Conservation (phyloP, 768 basidiomycete species). For the Clavulina sp. region DNA sequence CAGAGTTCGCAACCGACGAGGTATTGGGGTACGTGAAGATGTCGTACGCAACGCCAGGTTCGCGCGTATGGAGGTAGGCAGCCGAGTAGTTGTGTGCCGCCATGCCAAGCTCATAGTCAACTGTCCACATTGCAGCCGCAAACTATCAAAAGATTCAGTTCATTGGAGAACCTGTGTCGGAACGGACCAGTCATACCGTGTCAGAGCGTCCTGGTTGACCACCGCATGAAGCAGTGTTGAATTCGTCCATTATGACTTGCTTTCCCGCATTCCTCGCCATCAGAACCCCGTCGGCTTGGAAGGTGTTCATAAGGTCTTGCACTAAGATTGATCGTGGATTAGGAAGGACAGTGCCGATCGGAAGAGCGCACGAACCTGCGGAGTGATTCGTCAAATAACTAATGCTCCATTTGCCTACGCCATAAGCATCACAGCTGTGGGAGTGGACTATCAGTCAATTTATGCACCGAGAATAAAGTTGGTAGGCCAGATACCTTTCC, state of each 20-base stretch:
- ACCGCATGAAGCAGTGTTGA: slow-evolving; percentile 11
- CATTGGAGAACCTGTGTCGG: not conserved
- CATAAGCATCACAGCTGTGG: not conserved
- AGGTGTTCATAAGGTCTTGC: too few species aligned
- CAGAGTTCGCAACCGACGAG: not conserved
- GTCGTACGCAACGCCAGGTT: slow-evolving; percentile 11
- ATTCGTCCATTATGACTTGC: slow-evolving; percentile 10
- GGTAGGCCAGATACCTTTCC: too few species aligned
- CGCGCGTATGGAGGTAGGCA: slow-evolving; percentile 12
- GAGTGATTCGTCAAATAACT: not conserved
- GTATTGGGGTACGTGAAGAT: slow-evolving; percentile 10
- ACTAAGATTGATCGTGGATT: not conserved
- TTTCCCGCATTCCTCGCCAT: slow-evolving; percentile 4
- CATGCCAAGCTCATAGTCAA: slow-evolving; percentile 10
- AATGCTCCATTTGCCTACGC: not conserved
- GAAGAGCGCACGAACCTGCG: too few species aligned
- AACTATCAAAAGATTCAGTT: not conserved
- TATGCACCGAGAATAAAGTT: too few species aligned
- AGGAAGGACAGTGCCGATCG: too few species aligned
- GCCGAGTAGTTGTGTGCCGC: slow-evolving; percentile 7
- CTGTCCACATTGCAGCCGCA: slow-evolving; percentile 9
- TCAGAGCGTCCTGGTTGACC: slow-evolving; percentile 8
- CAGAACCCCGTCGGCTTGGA: slow-evolving; percentile 1
- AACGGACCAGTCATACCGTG: slow-evolving; percentile 6
- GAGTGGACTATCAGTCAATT: too few species aligned